A percentile compares a stretch with the other conserved stretches of the same genome.
These are phyloP conservation scores for Capniomyces stellatus DNA, from an alignment of 371 early-diverging fungal genomes.

Conservation along the genomic window DNA sequence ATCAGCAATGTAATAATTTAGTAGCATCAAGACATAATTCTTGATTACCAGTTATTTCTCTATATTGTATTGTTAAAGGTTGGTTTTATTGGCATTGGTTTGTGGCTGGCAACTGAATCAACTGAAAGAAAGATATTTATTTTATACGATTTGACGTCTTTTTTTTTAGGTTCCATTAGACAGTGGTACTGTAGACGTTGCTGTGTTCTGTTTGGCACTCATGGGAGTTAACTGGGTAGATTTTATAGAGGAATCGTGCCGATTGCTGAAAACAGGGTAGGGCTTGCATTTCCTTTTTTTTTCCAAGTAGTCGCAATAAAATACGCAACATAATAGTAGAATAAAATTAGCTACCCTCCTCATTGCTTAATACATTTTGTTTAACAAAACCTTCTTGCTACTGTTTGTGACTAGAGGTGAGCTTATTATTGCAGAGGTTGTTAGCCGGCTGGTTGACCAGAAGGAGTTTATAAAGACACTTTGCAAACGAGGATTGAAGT, in stretches of 20 bases:
- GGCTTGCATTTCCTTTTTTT: too few species aligned
- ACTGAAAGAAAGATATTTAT: too few species aligned
- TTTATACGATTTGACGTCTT: too few species aligned
- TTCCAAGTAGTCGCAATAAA: too few species aligned
- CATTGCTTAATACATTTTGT: not conserved
- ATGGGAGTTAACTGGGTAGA: conserved; percentile 95
- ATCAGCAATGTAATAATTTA: conserved; percentile 70
- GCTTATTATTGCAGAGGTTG: conserved; percentile 86
- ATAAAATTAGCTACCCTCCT: not conserved
- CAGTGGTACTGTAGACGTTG: conserved; percentile 61
- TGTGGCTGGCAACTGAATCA: not conserved
- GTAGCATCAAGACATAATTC: too few species aligned
- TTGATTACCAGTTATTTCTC: not conserved
- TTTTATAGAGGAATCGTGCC: conserved; percentile 76
- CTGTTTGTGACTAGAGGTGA: conserved; percentile 40
- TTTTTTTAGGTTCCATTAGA: conserved; percentile 43
- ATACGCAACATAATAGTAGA: not conserved
- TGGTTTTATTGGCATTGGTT: not conserved
- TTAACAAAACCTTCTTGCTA: not conserved
- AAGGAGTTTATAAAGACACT: conserved; percentile 55
- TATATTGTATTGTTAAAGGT: not conserved
- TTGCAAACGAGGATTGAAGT: conserved; percentile 51
- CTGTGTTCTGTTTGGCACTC: conserved; percentile 84
- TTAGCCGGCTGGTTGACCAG: conserved; percentile 67
- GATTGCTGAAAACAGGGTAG: conserved; percentile 71